phyloP scores from a whole-genome alignment of 1,284 basidiomycete species.

The Waitea zeae region DNA sequence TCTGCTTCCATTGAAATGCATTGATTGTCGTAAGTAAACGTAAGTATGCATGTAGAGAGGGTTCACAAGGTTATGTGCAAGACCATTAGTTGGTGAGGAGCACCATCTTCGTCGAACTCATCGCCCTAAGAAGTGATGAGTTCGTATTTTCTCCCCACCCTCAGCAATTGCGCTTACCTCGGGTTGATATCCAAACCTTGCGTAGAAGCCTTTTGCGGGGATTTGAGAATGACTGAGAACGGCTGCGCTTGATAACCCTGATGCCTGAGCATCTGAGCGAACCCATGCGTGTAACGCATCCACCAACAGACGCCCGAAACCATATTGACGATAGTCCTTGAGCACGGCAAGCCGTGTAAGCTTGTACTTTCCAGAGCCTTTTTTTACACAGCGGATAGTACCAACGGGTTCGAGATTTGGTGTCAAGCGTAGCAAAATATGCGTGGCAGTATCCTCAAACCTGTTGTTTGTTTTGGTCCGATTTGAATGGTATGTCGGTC shows the following conservation, averaged over 20 bases:
- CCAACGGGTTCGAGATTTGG: conserved; percentile 39
- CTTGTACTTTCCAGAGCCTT: conserved; percentile 18
- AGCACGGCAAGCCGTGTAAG: conserved; percentile 52
- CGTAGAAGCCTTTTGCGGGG: conserved; percentile 52
- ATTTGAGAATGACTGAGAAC: conserved; percentile 55
- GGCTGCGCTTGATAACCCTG: conserved; percentile 14
- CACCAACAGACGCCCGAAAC: conserved; percentile 48
- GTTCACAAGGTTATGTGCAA: too few relatives aligned
- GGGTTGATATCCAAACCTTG: conserved; percentile 53
- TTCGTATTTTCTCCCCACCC: too few relatives aligned
- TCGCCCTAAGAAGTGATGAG: conserved; percentile 29
- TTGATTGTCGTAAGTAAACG: too few relatives aligned
- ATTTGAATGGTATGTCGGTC: conserved; percentile 4
- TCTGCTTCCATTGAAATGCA: too few relatives aligned
- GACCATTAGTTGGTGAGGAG: conserved; percentile 65
- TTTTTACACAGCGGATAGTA: conserved; percentile 33
- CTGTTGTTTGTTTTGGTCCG: conserved; percentile 14
- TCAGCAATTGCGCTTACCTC: conserved; percentile 37
- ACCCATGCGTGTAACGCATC: conserved; percentile 41
- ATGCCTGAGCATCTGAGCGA: conserved; percentile 18
- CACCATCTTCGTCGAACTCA: conserved; percentile 67
- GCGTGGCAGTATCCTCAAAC: conserved; percentile 40
- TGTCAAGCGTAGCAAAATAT: conserved; percentile 50
- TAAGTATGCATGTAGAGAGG: too few relatives aligned
- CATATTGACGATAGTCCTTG: conserved; percentile 40